Evolutionary conservation across 23 red algal genomes (phyloP), one percentile per base, ranked within the genome.

Genomic region (Cyanidiococcus yangmingshanensis): DNA sequence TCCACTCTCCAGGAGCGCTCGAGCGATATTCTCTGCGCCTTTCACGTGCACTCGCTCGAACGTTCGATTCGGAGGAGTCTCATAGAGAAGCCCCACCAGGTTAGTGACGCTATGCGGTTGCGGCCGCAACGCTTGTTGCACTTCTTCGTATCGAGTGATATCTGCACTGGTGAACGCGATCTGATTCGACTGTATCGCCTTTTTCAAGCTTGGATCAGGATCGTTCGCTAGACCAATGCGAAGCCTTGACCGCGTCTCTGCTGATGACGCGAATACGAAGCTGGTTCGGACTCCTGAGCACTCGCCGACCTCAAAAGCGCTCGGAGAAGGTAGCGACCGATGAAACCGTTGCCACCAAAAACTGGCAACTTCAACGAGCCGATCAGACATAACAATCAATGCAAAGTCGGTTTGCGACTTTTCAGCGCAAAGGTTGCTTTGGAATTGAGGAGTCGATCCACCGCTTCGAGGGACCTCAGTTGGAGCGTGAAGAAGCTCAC

Each of bases 1-100:
- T 2, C 58, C 17, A 25, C 58, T 59, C 17, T 57, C 37, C 34
- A 38, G 37, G 40, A 86, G 38, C 41, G 87, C 80, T 2, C 80
- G 34, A 0, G 90, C 84, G 1, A 95, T 88, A 31, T 76, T 59
- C 18, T 39, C 77, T 0, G 83, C 82, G 58, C 68, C 87, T 39
- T 85, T 35, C n/a, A 74, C 38, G 57, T 95, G 90, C 41, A 95
- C 80, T 31, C 40, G 29, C 33, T 83, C 29, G 77, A 95, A 95
- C 36, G 90, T 88, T 50, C 40, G 58, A 37, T 76, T 21, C 0
- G 71, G 86, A 3, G 63, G 63, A 1, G 90, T 84, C 80, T 88
- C 86, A 76, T 95, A 85, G n/a, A 95, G 80, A 38, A 95, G 88
- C 1, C 90, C 90, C n/a, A 84, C 85, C 57, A 82, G 82, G 26